Evolutionary conservation across 805 yeast species (phyloP).

Genomic region (Yarrowia alimentaria): DNA sequence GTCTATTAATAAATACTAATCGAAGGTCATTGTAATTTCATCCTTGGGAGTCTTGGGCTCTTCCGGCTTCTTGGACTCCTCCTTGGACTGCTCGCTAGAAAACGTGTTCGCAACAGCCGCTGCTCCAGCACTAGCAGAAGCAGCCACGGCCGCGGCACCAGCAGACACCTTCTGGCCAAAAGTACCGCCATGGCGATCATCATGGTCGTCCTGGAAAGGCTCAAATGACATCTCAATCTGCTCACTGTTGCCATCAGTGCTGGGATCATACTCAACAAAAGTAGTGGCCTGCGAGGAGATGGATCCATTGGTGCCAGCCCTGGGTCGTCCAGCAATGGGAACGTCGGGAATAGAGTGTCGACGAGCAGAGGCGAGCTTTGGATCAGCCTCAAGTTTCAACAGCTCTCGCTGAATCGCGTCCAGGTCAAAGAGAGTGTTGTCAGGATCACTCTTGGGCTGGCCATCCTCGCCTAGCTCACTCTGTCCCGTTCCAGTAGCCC

Average conservation of each 20-base stretch:
- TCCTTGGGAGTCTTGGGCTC: constrained; percentile 10
- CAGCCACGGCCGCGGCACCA: not conserved
- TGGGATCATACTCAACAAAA: constrained; percentile 28
- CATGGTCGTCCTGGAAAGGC: constrained; percentile 35
- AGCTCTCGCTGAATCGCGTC: constrained; percentile 43
- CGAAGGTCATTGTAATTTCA: constrained; percentile 33
- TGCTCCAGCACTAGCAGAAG: constrained; percentile 11
- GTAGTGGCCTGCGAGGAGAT: constrained; percentile 3
- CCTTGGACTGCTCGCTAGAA: not conserved
- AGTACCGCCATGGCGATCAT: constrained; percentile 32
- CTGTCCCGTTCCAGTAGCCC: constrained; percentile 39
- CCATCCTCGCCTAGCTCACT: too few species aligned
- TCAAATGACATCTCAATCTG: constrained; percentile 35
- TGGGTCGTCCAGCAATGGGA: constrained; percentile 14
- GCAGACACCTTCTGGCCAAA: constrained; percentile 13
- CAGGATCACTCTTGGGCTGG: constrained; percentile 47
- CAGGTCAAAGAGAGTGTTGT: constrained; percentile 41
- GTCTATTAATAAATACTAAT: constrained; percentile 27
- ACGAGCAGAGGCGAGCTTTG: not conserved
- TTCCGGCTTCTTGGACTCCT: not conserved
- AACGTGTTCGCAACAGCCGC: constrained; percentile 11
- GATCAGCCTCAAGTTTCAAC: constrained; percentile 35
- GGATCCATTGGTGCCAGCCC: constrained; percentile 17
- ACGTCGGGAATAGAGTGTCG: constrained; percentile 17
- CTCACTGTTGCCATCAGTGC: constrained; percentile 29